Base-by-base conservation (phyloP, 805 yeast species). In the Candida oleophila region DNA sequence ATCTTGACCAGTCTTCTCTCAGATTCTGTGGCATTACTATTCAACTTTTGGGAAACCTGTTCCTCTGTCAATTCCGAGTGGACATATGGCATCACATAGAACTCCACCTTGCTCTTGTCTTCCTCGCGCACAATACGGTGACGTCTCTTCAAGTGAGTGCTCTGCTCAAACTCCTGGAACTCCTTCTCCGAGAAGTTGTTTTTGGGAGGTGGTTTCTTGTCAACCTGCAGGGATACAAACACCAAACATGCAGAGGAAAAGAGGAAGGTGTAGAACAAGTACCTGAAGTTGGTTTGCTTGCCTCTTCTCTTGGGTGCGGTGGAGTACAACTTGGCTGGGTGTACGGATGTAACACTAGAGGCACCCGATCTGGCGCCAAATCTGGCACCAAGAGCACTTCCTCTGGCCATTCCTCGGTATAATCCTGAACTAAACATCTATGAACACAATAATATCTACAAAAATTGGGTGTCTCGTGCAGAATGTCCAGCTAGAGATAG, bases 101-200 rank as follows among this genome's bases (percentile, higher is more conserved):
- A 65, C 30, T 74, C 68, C 48, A 74, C 67, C 40, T 76, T 64
- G 15, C 70, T 65, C 30, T 71, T 56, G 44, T 58, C 52, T 22
- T 59, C 77, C 3, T 60, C 64, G 2, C 64, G 53, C 44, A 80
- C 71, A 43, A 79, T 49, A 42, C 74, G 67, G 32, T 66, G 60
- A 38, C 81, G 66, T 57, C 87, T 71, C 53, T 68, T 80, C 56
- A 81, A 64, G 4, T 84, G 81, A 11, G 74, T 69, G 54, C 68
- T 66, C 62, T 72, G 56, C 64, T 81, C 73, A 66, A 64, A 77
- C 43, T 64, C 77, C 55, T 55, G 60, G 51, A 79, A 76, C 50
- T 80, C 84, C 36, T 71, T 66, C 46, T 78, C 81, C 14, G 74
- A 66, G 50, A 71, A 78, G 4, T 77, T 61, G 34, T 62, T 77